Conservation (phyloP, 495 filamentous ascomycete species). For the Neurospora sp. region DNA sequence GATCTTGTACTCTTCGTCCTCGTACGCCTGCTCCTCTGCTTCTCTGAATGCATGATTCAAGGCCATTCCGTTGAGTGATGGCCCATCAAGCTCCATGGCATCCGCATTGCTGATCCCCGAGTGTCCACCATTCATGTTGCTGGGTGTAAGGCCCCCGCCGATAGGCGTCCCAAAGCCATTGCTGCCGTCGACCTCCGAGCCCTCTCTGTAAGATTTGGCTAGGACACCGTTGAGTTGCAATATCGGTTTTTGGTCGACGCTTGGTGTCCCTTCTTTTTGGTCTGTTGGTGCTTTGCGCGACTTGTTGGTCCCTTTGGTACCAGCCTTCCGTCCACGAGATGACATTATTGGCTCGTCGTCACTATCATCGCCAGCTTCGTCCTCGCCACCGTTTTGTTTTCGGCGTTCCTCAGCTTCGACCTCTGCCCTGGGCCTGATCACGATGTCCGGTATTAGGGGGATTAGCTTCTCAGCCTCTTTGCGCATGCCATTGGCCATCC, state of each 20-base stretch:
- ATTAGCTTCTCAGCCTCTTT: slow-evolving; percentile 95
- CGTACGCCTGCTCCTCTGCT: slow-evolving; percentile 42
- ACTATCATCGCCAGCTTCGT: slow-evolving; percentile 78
- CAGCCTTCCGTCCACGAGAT: slow-evolving; percentile 83
- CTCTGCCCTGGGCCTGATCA: slow-evolving; percentile 80
- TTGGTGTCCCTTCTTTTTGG: slow-evolving; percentile 73
- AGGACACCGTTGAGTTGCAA: slow-evolving; percentile 44
- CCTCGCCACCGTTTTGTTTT: slow-evolving; percentile 64
- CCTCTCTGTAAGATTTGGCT: slow-evolving; percentile 37
- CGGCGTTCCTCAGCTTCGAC: slow-evolving; percentile 93
- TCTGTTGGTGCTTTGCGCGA: slow-evolving; percentile 68
- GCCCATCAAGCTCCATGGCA: slow-evolving; percentile 71
- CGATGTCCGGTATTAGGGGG: slow-evolving; percentile 86
- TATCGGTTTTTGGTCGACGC: slow-evolving; percentile 49
- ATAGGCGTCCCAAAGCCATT: slow-evolving; percentile 80
- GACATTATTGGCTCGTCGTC: slow-evolving; percentile 99
- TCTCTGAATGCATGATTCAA: slow-evolving; percentile 42
- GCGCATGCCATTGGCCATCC: slow-evolving; percentile 91
- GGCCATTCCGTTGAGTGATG: slow-evolving; percentile 51
- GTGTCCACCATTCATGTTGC: slow-evolving; percentile 54
- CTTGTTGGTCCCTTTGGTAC: slow-evolving; percentile 63
- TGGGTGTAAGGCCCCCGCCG: slow-evolving; percentile 65
- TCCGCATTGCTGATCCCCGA: slow-evolving; percentile 62
- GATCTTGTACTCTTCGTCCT: slow-evolving; percentile 88
- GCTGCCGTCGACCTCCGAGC: slow-evolving; percentile 51